Percentiles rank a stretch among this genome's conserved stretches.
phyloP scores from a whole-genome alignment of 371 early-diverging fungal species.

The Blakeslea trispora region DNA sequence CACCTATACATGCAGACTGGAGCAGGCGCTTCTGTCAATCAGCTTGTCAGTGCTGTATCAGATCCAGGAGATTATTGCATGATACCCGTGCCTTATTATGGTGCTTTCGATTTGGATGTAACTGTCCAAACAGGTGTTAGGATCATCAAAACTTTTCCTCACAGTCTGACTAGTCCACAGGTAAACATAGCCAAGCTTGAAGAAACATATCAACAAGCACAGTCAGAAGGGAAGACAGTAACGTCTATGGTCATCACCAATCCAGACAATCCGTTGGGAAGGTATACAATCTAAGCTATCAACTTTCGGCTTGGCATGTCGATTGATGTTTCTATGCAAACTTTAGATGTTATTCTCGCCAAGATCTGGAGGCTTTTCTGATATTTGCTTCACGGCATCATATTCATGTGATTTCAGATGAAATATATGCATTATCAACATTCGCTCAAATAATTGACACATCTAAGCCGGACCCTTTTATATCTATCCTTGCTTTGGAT shows the following conservation, averaged over 20 bases:
- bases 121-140: slow-evolving; percentile 51
- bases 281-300: slow-evolving; percentile 20
- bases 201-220: slow-evolving; percentile 36
- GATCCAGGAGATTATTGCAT: slow-evolving; percentile 76
- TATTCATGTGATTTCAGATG: slow-evolving; percentile 79
- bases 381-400: slow-evolving; percentile 61
- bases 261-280: slow-evolving; percentile 70
- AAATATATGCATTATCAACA: slow-evolving; percentile 79
- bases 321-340: not conserved
- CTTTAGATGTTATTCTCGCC: slow-evolving; percentile 50
- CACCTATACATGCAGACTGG: slow-evolving; percentile 69
- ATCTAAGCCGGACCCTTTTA: slow-evolving; percentile 9
- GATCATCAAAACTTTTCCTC: slow-evolving; percentile 48
- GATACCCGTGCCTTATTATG: slow-evolving; percentile 75
- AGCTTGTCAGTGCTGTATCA: slow-evolving; percentile 58
- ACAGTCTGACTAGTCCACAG: slow-evolving; percentile 19
- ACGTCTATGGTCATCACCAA: slow-evolving; percentile 65
- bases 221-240: slow-evolving; percentile 39
- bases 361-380: slow-evolving; percentile 56
- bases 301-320: not conserved
- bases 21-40: slow-evolving; percentile 66
- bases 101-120: slow-evolving; percentile 71
- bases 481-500: slow-evolving; percentile 48
- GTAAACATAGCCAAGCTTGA: slow-evolving; percentile 47
- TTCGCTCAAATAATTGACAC: slow-evolving; percentile 41